phyloP scores from a whole-genome alignment of 2,329 filamentous ascomycete species.

The Pestalotiopsis sp. region DNA sequence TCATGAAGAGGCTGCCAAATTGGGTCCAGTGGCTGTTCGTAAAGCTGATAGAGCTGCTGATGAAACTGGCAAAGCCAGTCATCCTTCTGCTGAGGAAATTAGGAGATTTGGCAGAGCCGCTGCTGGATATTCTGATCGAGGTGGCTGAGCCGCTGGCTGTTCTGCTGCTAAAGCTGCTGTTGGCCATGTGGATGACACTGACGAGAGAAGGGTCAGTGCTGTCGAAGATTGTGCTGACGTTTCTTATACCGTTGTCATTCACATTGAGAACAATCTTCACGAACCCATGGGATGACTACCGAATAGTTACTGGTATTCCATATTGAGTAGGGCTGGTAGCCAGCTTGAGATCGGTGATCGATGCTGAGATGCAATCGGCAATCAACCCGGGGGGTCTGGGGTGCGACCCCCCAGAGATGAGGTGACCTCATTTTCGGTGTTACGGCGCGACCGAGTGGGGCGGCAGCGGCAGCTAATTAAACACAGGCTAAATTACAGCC shows the following conservation, averaged over 20 bases:
- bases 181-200: too few relatives aligned
- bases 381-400: background rate
- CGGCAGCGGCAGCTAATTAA: slow-evolving; percentile 3
- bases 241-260: too few relatives aligned
- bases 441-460: background rate
- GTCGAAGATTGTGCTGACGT: too few relatives aligned
- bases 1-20: background rate
- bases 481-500: slow-evolving; percentile 1
- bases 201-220: too few relatives aligned
- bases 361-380: background rate
- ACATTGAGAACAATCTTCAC: background rate
- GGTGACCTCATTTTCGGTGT: background rate
- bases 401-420: background rate
- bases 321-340: too few relatives aligned
- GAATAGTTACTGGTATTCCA: background rate
- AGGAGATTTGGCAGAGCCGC: too few relatives aligned
- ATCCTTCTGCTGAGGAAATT: too few relatives aligned
- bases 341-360: background rate
- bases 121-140: too few relatives aligned
- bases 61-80: too few relatives aligned
- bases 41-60: too few relatives aligned
- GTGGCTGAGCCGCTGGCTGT: too few relatives aligned
- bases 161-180: too few relatives aligned
- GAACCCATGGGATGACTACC: background rate
- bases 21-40: background rate